Conservation (phyloP, 2,329 filamentous ascomycete species). For the Fusarium poae region DNA sequence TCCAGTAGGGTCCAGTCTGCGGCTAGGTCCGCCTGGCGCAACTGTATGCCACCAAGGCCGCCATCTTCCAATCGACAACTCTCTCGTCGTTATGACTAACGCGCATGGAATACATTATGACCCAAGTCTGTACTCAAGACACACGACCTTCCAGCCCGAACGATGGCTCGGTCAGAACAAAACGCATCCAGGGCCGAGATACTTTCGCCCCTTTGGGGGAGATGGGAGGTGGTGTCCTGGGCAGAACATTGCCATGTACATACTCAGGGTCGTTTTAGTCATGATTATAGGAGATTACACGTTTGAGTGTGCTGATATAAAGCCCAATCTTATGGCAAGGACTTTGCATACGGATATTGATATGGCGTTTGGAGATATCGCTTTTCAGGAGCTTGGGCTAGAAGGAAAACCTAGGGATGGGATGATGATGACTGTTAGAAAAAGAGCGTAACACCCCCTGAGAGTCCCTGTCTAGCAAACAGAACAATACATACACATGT, state of each 20-base stretch:
- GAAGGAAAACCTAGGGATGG: slow-evolving; percentile 40
- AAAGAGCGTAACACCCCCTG: neutral
- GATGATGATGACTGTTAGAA: slow-evolving; percentile 45
- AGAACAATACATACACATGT: neutral
- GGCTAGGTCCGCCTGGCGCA: neutral
- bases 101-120: slow-evolving; percentile 29
- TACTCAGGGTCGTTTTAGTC: slow-evolving; percentile 51
- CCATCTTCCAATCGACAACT: slow-evolving; percentile 16
- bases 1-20: slow-evolving; percentile 16
- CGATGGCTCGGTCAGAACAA: slow-evolving; percentile 26
- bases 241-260: slow-evolving; percentile 53
- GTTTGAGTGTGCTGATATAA: slow-evolving; percentile 43
- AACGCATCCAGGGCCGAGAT: neutral
- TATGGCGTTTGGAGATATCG: slow-evolving; percentile 40
- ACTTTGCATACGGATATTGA: slow-evolving; percentile 46
- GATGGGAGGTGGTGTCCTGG: slow-evolving; percentile 56
- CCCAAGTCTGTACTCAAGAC: neutral
- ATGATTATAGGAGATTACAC: slow-evolving; percentile 44
- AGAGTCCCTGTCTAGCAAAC: neutral
- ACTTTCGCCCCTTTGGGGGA: slow-evolving; percentile 53
- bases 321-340: slow-evolving; percentile 24
- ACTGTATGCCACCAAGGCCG: slow-evolving; percentile 8
- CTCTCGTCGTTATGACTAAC: slow-evolving; percentile 2
- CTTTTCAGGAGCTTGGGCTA: slow-evolving; percentile 41
- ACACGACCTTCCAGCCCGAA: slow-evolving; percentile 14